Conservation (phyloP, 768 basidiomycete species). For the Crucibulum laeve region DNA sequence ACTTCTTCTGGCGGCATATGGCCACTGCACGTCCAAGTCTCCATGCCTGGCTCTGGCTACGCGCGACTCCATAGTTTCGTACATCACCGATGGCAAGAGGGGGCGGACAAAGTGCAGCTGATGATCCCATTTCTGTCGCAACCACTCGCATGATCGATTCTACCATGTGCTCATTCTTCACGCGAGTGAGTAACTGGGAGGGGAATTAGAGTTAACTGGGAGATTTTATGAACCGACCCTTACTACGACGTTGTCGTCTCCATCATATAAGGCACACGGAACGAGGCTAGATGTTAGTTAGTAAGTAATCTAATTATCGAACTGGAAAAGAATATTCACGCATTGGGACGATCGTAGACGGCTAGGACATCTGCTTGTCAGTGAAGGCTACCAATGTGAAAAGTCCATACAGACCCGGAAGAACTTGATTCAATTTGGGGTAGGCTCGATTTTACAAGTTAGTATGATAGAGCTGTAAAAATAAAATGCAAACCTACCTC, state of each 20-base stretch:
- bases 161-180: constrained; percentile 36
- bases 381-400: neutral
- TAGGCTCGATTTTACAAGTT: too few relatives aligned
- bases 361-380: constrained; percentile 11
- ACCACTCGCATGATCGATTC: constrained; percentile 42
- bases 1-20: constrained; percentile 42
- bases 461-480: too few relatives aligned
- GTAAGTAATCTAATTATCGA: neutral
- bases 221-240: neutral
- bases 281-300: constrained; percentile 13
- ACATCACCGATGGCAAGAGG: constrained; percentile 33
- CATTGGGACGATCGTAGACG: constrained; percentile 26
- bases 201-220: neutral
- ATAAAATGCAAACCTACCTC: constrained; percentile 24
- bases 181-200: constrained; percentile 35
- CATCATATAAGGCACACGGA: constrained; percentile 25
- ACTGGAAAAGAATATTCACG: constrained; percentile 12
- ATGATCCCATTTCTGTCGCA: constrained; percentile 50
- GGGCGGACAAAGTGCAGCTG: constrained; percentile 37
- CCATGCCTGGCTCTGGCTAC: constrained; percentile 60
- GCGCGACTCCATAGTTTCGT: constrained; percentile 37
- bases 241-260: constrained; percentile 24
- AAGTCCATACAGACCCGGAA: constrained; percentile 17
- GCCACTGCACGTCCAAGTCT: constrained; percentile 56
- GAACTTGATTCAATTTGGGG: constrained; percentile 25